Evolutionary conservation across 2,329 filamentous ascomycete genomes (phyloP).

Genomic region (Ceratocystis diversiconidia): DNA sequence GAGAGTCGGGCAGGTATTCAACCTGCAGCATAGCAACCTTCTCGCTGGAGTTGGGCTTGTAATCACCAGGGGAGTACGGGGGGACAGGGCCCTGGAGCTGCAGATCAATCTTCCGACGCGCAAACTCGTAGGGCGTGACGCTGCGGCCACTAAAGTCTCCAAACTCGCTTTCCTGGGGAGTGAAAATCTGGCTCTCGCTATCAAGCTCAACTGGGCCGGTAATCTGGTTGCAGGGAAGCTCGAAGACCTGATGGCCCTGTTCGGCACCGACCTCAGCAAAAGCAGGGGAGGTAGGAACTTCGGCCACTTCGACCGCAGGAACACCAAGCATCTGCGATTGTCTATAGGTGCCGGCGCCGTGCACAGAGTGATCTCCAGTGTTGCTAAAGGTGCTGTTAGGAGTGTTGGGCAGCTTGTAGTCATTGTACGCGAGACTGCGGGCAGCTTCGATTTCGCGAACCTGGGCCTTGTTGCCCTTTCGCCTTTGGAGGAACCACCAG

Average conservation of each 20-base stretch:
- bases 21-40: constrained; percentile 18
- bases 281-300: constrained; percentile 8
- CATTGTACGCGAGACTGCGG: constrained; percentile 18
- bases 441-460: neutral
- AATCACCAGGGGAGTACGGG: constrained; percentile 32
- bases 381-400: constrained; percentile 26
- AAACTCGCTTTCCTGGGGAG: constrained; percentile 19
- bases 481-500: constrained; percentile 26
- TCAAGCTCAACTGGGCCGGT: constrained; percentile 28
- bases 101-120: constrained; percentile 36
- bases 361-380: constrained; percentile 26
- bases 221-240: constrained; percentile 33
- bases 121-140: constrained; percentile 37
- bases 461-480: constrained; percentile 23
- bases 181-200: constrained; percentile 26
- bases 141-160: constrained; percentile 28
- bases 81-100: constrained; percentile 38
- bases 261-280: constrained; percentile 30
- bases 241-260: constrained; percentile 36
- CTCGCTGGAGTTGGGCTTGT: neutral
- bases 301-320: constrained; percentile 18
- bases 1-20: neutral
- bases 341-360: constrained; percentile 16
- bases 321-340: neutral
- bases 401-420: constrained; percentile 18